Conservation (phyloP, 495 filamentous ascomycete genomes). For the Apiosordaria backusii region DNA sequence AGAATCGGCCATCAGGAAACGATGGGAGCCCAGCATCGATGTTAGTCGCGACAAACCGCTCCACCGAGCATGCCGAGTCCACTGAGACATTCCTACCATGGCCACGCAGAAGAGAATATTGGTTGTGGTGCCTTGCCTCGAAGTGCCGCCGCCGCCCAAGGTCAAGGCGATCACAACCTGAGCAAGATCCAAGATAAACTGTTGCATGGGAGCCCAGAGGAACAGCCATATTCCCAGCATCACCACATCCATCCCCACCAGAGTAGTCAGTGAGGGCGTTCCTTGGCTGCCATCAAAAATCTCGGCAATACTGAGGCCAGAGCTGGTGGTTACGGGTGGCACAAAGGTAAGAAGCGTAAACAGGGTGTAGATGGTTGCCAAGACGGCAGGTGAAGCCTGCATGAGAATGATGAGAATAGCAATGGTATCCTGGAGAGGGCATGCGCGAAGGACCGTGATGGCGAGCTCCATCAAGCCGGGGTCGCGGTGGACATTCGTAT, state of each 20-base stretch:
- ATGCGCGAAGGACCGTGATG: conserved; percentile 83
- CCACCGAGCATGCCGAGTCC: conserved; percentile 54
- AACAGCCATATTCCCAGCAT: conserved; percentile 85
- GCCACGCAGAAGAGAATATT: conserved; percentile 74
- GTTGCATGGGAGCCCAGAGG: conserved; percentile 82
- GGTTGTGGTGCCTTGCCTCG: conserved; percentile 66
- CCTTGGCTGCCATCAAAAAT: conserved; percentile 53
- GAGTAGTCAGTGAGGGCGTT: conserved; percentile 71
- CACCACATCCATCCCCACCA: conserved; percentile 75
- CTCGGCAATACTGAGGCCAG: conserved; percentile 49
- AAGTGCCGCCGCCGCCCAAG: conserved; percentile 80
- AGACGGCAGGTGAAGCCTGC: conserved; percentile 86
- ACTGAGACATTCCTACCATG: conserved; percentile 72
- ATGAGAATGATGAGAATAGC: conserved; percentile 97
- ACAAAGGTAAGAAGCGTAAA: conserved; percentile 94
- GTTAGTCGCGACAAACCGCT: conserved; percentile 41
- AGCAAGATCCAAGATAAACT: conserved; percentile 87
- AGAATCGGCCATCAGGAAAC: conserved; percentile 37
- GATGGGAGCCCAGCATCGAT: conserved; percentile 40
- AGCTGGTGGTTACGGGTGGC: conserved; percentile 62
- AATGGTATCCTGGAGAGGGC: conserved; percentile 91
- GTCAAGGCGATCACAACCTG: conserved; percentile 95
- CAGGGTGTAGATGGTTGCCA: conserved; percentile 86
- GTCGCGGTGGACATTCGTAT: conserved; percentile 59
- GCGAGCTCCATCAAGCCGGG: conserved; percentile 65